Percentiles rank a stretch among this genome's conserved stretches.
Evolutionary conservation across 331 rosid genomes (phyloP).

Genomic region (Pyracantha coccinea): DNA sequence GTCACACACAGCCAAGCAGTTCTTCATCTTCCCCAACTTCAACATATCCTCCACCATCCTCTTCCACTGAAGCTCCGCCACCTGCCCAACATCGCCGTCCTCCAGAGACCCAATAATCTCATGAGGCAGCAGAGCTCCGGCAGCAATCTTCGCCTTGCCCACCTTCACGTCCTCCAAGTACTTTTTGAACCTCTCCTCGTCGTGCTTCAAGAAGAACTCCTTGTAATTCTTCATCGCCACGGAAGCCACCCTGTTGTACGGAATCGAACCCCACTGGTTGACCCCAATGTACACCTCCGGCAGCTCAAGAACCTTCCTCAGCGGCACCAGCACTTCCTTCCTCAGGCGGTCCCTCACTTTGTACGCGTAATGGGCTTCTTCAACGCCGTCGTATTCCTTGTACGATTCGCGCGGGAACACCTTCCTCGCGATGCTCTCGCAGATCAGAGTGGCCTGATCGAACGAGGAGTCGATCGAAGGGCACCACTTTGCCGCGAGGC

Average conservation of each 20-base stretch:
- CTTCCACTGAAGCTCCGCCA: slow-evolving; percentile 63
- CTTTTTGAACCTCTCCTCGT: not conserved
- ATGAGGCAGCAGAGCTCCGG: slow-evolving; percentile 33
- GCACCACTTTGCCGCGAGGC: slow-evolving; percentile 31
- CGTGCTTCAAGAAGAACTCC: slow-evolving; percentile 5
- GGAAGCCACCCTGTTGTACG: slow-evolving; percentile 27
- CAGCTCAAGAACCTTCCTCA: slow-evolving; percentile 19
- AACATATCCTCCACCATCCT: slow-evolving; percentile 48
- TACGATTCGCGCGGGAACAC: not conserved
- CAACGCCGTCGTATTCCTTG: not conserved
- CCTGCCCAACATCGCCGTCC: slow-evolving; percentile 30
- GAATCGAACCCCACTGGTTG: slow-evolving; percentile 20
- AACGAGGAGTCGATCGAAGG: slow-evolving; percentile 30
- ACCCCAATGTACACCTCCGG: slow-evolving; percentile 27
- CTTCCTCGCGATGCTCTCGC: not conserved
- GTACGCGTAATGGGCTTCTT: slow-evolving; percentile 18
- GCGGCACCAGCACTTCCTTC: slow-evolving; percentile 25
- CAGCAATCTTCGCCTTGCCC: slow-evolving; percentile 21
- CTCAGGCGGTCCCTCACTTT: slow-evolving; percentile 25
- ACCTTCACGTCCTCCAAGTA: not conserved
- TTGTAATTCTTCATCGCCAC: slow-evolving; percentile 24
- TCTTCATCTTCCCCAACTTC: slow-evolving; percentile 36
- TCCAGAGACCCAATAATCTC: slow-evolving; percentile 30
- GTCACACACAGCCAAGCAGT: slow-evolving; percentile 22
- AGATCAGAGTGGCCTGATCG: slow-evolving; percentile 1